A percentile compares a stretch with the other conserved stretches of the same genome.
Conservation (phyloP, 345 rosid genomes). For the Trapa bicornis region DNA sequence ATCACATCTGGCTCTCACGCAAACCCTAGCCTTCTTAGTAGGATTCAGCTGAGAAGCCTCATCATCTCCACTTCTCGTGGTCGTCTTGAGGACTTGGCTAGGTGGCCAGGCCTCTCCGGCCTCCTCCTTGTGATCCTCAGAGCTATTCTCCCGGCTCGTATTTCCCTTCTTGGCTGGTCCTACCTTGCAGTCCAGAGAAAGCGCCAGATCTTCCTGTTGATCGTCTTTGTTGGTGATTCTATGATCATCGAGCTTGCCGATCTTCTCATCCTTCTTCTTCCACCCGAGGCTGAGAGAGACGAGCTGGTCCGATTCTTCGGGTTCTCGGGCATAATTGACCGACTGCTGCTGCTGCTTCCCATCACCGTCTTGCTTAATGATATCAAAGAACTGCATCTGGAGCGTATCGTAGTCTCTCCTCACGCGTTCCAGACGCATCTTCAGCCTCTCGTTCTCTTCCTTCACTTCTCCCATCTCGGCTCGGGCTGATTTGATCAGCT, state of each 20-base stretch:
- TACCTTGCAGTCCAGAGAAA: slow-evolving; percentile 44
- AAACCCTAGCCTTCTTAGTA: slow-evolving; percentile 79
- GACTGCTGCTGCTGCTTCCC: slow-evolving; percentile 12
- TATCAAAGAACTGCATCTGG: slow-evolving; percentile 40
- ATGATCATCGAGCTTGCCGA: slow-evolving; percentile 19
- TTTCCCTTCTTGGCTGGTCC: slow-evolving; percentile 21
- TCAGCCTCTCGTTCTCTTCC: slow-evolving; percentile 71
- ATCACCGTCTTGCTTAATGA: slow-evolving; percentile 32
- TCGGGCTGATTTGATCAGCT: slow-evolving; percentile 38
- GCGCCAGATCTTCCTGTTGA: slow-evolving; percentile 21
- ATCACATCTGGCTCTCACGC: slow-evolving; percentile 74
- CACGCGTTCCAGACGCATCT: slow-evolving; percentile 32
- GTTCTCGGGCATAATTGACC: slow-evolving; percentile 5
- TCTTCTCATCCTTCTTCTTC: slow-evolving; percentile 11
- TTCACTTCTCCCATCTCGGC: slow-evolving; percentile 60
- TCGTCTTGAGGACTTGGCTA: slow-evolving; percentile 25
- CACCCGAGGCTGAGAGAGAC: slow-evolving; percentile 63
- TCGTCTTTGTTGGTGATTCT: slow-evolving; percentile 7
- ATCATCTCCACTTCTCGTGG: slow-evolving; percentile 27
- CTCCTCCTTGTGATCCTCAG: slow-evolving; percentile 35
- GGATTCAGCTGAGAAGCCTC: slow-evolving; percentile 47
- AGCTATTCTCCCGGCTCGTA: slow-evolving; percentile 22
- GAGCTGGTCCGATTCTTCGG: slow-evolving; percentile 33
- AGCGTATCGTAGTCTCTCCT: slow-evolving; percentile 57
- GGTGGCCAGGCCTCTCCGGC: slow-evolving; percentile 28